Conservation (phyloP, 345 rosid genomes). For the Cardamine occulta region DNA sequence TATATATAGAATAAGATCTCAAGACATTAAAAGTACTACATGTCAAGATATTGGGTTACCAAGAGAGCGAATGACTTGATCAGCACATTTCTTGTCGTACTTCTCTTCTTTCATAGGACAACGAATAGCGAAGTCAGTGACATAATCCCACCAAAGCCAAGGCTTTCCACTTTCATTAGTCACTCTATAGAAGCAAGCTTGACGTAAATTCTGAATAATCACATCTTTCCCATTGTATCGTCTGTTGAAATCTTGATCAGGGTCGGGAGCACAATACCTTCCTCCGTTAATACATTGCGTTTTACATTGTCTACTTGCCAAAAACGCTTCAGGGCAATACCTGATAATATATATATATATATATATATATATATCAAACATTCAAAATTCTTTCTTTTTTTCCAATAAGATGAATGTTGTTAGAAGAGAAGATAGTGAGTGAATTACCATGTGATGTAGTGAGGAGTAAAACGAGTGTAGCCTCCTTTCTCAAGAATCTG, state of each 20-base stretch:
- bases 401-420: not conserved
- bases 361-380: not conserved
- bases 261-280: constrained; percentile 66
- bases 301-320: constrained; percentile 60
- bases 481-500: constrained; percentile 66
- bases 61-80: constrained; percentile 59
- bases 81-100: constrained; percentile 60
- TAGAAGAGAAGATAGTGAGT: not conserved
- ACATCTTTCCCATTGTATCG: constrained; percentile 70
- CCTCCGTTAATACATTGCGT: constrained; percentile 62
- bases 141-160: constrained; percentile 79
- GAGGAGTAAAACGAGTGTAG: constrained; percentile 66
- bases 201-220: constrained; percentile 57
- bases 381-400: not conserved
- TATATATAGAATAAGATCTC: not conserved
- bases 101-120: constrained; percentile 67
- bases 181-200: constrained; percentile 58
- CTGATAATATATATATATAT: no score
- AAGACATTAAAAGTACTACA: not conserved
- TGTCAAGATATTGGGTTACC: constrained; percentile 38
- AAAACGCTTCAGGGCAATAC: constrained; percentile 60
- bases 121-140: constrained; percentile 60
- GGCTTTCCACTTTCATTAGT: constrained; percentile 59
- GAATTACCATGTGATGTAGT: constrained; percentile 57
- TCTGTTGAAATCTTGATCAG: constrained; percentile 59